Conservation (phyloP, 2,329 filamentous ascomycete genomes). For the Alternaria sp. region DNA sequence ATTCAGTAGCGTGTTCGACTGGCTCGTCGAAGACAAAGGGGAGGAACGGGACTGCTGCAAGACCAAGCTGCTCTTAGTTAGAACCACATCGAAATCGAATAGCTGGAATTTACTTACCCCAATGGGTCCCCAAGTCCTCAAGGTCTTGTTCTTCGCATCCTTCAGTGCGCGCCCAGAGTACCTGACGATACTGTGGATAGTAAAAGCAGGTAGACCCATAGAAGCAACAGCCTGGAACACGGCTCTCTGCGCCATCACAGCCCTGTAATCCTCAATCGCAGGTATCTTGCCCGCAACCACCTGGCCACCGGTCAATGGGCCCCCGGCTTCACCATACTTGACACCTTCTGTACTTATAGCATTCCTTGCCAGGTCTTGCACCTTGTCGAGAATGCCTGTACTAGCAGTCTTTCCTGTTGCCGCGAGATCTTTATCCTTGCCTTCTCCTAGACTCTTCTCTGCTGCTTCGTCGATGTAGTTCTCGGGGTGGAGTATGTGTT, state of each 20-base stretch:
- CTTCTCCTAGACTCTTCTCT: constrained; percentile 44
- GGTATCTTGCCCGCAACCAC: constrained; percentile 61
- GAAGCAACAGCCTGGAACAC: constrained; percentile 90
- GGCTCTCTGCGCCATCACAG: constrained; percentile 89
- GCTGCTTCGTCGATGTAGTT: constrained; percentile 43
- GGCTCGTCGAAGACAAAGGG: constrained; percentile 90
- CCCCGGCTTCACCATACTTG: constrained; percentile 31
- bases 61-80: constrained; percentile 61
- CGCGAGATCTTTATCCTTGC: constrained; percentile 40
- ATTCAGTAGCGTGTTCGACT: constrained; percentile 91
- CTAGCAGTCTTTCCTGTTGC: constrained; percentile 26
- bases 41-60: constrained; percentile 77
- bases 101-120: constrained; percentile 68
- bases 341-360: constrained; percentile 32
- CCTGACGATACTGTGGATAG: constrained; percentile 89
- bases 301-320: constrained; percentile 33
- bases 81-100: not conserved
- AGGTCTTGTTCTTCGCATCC: constrained; percentile 74
- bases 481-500: constrained; percentile 75
- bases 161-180: constrained; percentile 91
- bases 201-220: constrained; percentile 94
- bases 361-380: constrained; percentile 37
- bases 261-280: constrained; percentile 86
- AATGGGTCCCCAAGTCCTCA: constrained; percentile 90
- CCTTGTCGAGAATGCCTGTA: constrained; percentile 23